Base-by-base conservation (phyloP, 768 basidiomycete genomes). In the Lentinus tigrinus region DNA sequence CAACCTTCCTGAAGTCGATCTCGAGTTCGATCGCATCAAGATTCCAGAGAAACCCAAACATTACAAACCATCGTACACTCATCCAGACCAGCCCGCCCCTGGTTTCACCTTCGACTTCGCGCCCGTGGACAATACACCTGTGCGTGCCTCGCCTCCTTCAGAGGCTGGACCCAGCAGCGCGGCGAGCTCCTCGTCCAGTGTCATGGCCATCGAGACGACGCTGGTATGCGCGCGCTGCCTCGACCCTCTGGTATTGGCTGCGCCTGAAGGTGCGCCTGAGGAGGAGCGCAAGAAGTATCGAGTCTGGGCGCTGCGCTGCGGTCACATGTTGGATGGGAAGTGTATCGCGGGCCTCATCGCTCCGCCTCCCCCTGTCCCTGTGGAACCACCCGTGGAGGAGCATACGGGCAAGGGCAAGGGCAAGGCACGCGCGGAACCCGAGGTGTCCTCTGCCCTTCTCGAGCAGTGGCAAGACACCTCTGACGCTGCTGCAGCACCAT, bases 241-340 rank as follows among this genome's bases (percentile, higher is more conserved):
- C 23, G 85, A 85, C 57, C 86, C 87, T 0, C 77, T 92, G 4
- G 70, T 87, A 10, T 74, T 87, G 27, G 74, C 78, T 36, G 80
- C 78, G 13, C 74, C 83, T n/a, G 72, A 58, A 26, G 46, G 50
- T 9, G 49, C 54, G 9, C 72, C 67, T 13, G 58, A 62, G 24
- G 70, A 67, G 14, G 84, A 82, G 36, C 75, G 73, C 39, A 73
- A 73, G 39, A 71, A 71, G 37, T 74, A 78, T 52, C 78, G 81
- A 42, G 72, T 92, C 8, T 92, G 89, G 90, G 84, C 80, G 1
- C 71, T 93, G 58, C 76, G 87, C 39, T 93, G 90, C 52, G 90
- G 90, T 0, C 91, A 93, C 67, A 70, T 93, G 64, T 77, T 92
- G 0, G 90, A 92, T 62, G 91, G 88, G 48, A 89, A 87, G 69